Evolutionary conservation across 495 filamentous ascomycete species (phyloP).

Genomic region (Rhizodiscina lignyota): DNA sequence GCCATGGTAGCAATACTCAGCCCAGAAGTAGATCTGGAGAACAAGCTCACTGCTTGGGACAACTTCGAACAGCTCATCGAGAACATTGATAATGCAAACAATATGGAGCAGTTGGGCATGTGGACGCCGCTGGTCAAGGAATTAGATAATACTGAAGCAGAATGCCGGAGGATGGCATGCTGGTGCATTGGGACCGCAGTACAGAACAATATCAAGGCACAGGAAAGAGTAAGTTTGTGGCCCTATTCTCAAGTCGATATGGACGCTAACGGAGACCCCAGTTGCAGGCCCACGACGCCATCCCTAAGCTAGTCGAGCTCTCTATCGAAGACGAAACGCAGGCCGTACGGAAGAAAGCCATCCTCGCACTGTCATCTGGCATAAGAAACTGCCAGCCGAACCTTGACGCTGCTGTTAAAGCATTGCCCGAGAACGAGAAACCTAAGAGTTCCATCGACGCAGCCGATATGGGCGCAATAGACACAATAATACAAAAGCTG

Average conservation of each 20-base stretch:
- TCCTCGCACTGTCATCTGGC: conserved; percentile 70
- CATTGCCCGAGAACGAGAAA: conserved; percentile 44
- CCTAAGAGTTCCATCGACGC: conserved; percentile 42
- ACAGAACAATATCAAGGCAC: conserved; percentile 77
- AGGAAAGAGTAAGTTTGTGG: conserved; percentile 43
- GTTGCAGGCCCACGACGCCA: conserved; percentile 51
- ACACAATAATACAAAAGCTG: conserved; percentile 52
- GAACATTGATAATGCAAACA: conserved; percentile 88
- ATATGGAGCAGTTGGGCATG: conserved; percentile 55
- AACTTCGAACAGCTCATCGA: conserved; percentile 92
- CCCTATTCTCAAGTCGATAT: background rate
- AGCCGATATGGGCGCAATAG: conserved; percentile 68
- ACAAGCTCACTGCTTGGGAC: conserved; percentile 81
- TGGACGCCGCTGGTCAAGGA: conserved; percentile 65
- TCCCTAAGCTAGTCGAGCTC: conserved; percentile 50
- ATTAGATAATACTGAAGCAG: conserved; percentile 46
- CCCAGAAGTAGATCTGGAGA: conserved; percentile 47
- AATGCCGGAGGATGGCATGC: conserved; percentile 65
- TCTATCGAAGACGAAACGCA: conserved; percentile 41
- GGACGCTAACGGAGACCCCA: no score
- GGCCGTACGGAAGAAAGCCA: conserved; percentile 65
- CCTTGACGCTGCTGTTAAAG: conserved; percentile 42
- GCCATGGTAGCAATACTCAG: conserved; percentile 57
- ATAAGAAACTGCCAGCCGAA: conserved; percentile 77
- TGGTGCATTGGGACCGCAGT: conserved; percentile 92